Conservation (phyloP, 2,329 filamentous ascomycete species). For the Alternaria ventricosa region DNA sequence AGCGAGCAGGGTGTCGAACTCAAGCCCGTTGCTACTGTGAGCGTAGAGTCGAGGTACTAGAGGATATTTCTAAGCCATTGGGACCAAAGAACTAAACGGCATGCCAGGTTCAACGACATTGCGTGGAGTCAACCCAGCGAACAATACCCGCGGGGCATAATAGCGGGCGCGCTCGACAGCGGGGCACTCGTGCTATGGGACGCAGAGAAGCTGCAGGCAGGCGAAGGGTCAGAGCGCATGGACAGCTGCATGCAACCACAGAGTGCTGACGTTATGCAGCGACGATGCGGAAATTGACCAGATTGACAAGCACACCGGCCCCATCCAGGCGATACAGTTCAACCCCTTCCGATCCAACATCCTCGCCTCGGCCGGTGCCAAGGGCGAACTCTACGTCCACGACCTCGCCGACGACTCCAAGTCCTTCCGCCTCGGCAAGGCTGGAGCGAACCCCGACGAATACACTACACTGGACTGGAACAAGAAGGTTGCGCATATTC, state of each 20-base stretch:
- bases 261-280: constrained; percentile 47
- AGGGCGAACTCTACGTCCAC: constrained; percentile 95
- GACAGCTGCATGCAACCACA: constrained; percentile 54
- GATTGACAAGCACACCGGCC: constrained; percentile 86
- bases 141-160: constrained; percentile 82
- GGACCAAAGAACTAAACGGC: constrained; percentile 26
- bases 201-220: constrained; percentile 70
- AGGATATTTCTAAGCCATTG: neutral
- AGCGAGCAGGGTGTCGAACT: constrained; percentile 79
- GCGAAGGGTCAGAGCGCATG: constrained; percentile 54
- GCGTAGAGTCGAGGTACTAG: constrained; percentile 83
- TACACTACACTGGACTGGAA: constrained; percentile 99
- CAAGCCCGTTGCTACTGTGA: constrained; percentile 81
- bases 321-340: constrained; percentile 95
- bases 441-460: constrained; percentile 88
- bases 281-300: constrained; percentile 87
- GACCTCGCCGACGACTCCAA: constrained; percentile 89
- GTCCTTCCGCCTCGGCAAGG: constrained; percentile 86
- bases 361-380: constrained; percentile 88
- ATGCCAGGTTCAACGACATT: constrained; percentile 87
- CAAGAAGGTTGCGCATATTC: constrained; percentile 93
- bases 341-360: constrained; percentile 92
- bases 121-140: constrained; percentile 87
- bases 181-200: constrained; percentile 94
- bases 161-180: constrained; percentile 94